Conservation (phyloP, 257 asterid genomes). For the Jacaranda mimosifolia region DNA sequence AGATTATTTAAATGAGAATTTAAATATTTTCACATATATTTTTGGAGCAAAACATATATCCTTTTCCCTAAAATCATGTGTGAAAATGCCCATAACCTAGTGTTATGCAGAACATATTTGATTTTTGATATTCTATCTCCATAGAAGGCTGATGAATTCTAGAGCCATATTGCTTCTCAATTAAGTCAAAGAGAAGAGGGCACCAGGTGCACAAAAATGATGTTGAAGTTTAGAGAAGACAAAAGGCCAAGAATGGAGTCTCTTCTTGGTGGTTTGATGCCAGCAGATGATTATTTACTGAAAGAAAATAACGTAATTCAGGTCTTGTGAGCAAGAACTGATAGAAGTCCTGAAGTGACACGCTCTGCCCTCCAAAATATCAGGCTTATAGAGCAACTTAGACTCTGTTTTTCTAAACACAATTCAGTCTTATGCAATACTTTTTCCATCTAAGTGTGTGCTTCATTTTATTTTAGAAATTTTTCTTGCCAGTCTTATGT, state of each 20-base stretch:
- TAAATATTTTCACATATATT: too few species aligned
- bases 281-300: slow-evolving; percentile 73
- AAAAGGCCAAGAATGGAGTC: slow-evolving; percentile 97
- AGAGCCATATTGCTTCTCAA: slow-evolving; percentile 49
- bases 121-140: slow-evolving; percentile 1
- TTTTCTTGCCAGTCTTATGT: slow-evolving; percentile 23
- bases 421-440: not conserved
- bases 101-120: slow-evolving; percentile 11
- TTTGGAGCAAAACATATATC: too few species aligned
- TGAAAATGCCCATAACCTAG: too few species aligned
- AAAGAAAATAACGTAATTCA: slow-evolving; percentile 85
- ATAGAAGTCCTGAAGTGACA: slow-evolving; percentile 95
- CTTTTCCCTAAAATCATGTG: too few species aligned
- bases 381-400: slow-evolving; percentile 85
- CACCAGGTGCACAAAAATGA: slow-evolving; percentile 90
- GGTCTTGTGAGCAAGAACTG: slow-evolving; percentile 73
- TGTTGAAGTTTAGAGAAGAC: slow-evolving; percentile 96
- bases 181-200: slow-evolving; percentile 97
- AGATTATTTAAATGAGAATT: too few species aligned
- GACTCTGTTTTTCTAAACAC: slow-evolving; percentile 49
- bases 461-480: slow-evolving; percentile 14
- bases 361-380: slow-evolving; percentile 94
- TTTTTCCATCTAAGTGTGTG: not conserved
- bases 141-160: slow-evolving; percentile 15
- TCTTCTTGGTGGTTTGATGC: slow-evolving; percentile 67